These are phyloP conservation scores for Sarocladium oryzae DNA, from an alignment of 2,329 filamentous ascomycete species.

Conservation along the genomic window DNA sequence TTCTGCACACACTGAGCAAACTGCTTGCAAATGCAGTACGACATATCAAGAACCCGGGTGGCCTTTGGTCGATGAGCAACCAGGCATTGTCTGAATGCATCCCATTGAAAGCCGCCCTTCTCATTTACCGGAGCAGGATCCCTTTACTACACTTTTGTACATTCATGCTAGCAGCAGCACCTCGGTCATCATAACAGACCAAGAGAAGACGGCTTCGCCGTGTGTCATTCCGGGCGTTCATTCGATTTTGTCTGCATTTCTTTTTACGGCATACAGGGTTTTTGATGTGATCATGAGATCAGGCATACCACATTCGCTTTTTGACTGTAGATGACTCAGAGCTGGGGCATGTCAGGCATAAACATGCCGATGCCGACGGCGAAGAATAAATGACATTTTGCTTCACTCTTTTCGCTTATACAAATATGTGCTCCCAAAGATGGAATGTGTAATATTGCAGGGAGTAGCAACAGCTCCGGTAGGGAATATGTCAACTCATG, in stretches of 20 bases:
- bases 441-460: too few relatives aligned
- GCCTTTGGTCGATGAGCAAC: background rate
- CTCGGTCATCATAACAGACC: background rate
- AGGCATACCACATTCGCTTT: constrained; percentile 8
- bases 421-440: too few relatives aligned
- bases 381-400: background rate
- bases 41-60: background rate
- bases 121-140: background rate
- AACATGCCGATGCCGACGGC: background rate
- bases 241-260: background rate
- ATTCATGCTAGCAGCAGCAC: background rate
- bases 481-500: too few relatives aligned
- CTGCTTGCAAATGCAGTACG: background rate
- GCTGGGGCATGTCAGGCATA: background rate
- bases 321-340: constrained; percentile 4
- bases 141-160: constrained; percentile 1
- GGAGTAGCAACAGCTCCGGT: too few relatives aligned
- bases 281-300: background rate
- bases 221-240: constrained; percentile 2
- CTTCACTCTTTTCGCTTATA: background rate
- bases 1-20: constrained; percentile 2
- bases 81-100: background rate
- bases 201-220: constrained; percentile 2
- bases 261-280: background rate
- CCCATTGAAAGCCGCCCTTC: background rate